phyloP scores from a whole-genome alignment of 495 filamentous ascomycete genomes.

The Penicillium mononematosum region DNA sequence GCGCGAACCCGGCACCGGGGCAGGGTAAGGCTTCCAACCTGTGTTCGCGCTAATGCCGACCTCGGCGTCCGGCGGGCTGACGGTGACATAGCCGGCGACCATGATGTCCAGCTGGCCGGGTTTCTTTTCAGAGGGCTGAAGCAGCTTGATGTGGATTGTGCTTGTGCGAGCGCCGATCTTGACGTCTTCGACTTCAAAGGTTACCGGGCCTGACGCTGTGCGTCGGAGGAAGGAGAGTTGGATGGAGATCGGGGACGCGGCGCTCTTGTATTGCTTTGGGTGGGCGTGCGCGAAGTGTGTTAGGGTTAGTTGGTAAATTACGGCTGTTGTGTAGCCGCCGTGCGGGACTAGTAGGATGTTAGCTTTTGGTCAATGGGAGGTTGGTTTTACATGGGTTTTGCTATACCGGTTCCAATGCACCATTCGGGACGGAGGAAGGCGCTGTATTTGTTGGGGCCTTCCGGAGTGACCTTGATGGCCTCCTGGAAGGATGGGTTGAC shows the following conservation, averaged over 20 bases:
- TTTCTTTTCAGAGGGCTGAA: constrained; percentile 39
- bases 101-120: constrained; percentile 46
- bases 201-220: constrained; percentile 60
- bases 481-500: constrained; percentile 51
- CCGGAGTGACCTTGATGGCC: constrained; percentile 53
- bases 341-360: constrained; percentile 62
- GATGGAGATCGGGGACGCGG: constrained; percentile 56
- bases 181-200: constrained; percentile 63
- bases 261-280: constrained; percentile 56
- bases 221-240: constrained; percentile 74
- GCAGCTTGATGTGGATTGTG: constrained; percentile 66
- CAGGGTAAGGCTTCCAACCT: constrained; percentile 47
- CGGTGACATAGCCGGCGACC: constrained; percentile 68
- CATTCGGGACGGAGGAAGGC: constrained; percentile 59
- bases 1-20: constrained; percentile 39
- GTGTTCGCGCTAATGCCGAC: constrained; percentile 56
- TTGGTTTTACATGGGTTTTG: background rate
- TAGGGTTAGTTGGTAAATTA: constrained; percentile 59
- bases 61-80: constrained; percentile 59
- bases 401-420: constrained; percentile 67
- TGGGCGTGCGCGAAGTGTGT: constrained; percentile 67
- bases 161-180: constrained; percentile 72
- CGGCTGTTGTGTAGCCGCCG: constrained; percentile 71
- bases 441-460: constrained; percentile 61
- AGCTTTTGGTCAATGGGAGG: background rate